Base-by-base conservation (phyloP, 2,329 filamentous ascomycete species). In the Blumeriella jaapii region DNA sequence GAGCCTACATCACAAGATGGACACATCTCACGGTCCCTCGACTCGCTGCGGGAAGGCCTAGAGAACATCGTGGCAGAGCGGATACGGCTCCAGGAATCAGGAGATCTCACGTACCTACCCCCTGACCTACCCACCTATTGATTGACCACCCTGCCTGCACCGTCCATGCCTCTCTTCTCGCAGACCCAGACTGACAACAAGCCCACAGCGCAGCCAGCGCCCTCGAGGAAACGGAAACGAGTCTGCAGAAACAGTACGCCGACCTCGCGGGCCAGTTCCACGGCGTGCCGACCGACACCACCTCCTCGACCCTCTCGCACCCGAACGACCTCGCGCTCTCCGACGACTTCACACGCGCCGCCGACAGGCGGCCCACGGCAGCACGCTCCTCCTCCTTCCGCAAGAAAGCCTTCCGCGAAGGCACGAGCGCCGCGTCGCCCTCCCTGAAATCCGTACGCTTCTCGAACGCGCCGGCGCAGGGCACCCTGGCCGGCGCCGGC, bases 1-100 rank as follows among this genome's bases (percentile, higher is more conserved):
- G 74, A 85, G 40, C 74, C 53, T 24, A 56, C 51, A 11, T 76
- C 78, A 13, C 84, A 94, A 59, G 86, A 95, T 62, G 80, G 81
- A 25, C 82, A 93, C 58, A 87, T 96, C 48, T 82, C 82, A 11
- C 74, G 84, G 34, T 95, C 87, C 2, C 67, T 98, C 33, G 84
- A 93, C 40, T 85, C 87, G 45, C 73, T 98, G 45, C 74, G 78
- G 38, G 78, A 86, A 47, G 87, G 87, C 15, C 70, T 98, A 39
- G 74, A 78, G 36, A 64, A 69, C 6, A 65, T 93, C 30, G 71
- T 79, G 49, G 61, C 66, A 36, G 76, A 85, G 53, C 65, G 71
- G 55, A 63, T 66, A 45, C 71, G 78, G 25, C 64, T 85, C 40
- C 65, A 75, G 47, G 72, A 78, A 39, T 64, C 67, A 1, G 74